Percentiles rank a stretch among this genome's conserved stretches.
Conservation (phyloP, 2,329 filamentous ascomycete genomes). For the Ophiostoma ulmi region DNA sequence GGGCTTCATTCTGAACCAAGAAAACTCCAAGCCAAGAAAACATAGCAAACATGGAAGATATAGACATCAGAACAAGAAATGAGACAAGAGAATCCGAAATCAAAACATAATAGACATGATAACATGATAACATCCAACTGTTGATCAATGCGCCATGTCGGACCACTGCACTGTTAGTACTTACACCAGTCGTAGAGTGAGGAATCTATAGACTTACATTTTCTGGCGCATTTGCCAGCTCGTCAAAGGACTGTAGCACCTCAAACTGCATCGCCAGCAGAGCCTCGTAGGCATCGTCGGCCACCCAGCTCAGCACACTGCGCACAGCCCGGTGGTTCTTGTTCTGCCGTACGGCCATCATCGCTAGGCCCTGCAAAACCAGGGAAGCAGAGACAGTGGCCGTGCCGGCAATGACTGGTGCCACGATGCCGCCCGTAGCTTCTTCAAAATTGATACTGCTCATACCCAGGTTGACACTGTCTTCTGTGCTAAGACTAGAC, state of each 20-base stretch:
- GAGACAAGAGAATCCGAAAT: not conserved
- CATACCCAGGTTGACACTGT: not conserved
- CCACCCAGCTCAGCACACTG: conserved; percentile 74
- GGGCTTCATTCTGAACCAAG: not conserved
- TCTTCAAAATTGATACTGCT: conserved; percentile 36
- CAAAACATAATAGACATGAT: not conserved
- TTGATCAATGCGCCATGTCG: conserved; percentile 16
- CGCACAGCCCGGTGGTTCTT: conserved; percentile 70
- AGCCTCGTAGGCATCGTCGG: conserved; percentile 67
- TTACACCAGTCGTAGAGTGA: not conserved
- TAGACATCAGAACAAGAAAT: not conserved
- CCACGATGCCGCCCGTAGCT: conserved; percentile 69
- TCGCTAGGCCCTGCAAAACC: conserved; percentile 67
- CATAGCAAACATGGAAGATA: not conserved
- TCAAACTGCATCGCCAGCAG: conserved; percentile 76
- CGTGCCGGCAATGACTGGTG: conserved; percentile 63
- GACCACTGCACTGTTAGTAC: conserved; percentile 23
- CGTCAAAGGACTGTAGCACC: conserved; percentile 73
- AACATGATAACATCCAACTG: conserved; percentile 2
- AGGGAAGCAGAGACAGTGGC: conserved; percentile 59
- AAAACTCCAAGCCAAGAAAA: not conserved
- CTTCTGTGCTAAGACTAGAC: conserved; percentile 19
- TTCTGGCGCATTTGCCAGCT: conserved; percentile 62
- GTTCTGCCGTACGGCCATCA: conserved; percentile 77
- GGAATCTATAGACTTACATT: conserved; percentile 38